Conservation (phyloP, 2,329 filamentous ascomycete species). For the Aschersonia sp. region DNA sequence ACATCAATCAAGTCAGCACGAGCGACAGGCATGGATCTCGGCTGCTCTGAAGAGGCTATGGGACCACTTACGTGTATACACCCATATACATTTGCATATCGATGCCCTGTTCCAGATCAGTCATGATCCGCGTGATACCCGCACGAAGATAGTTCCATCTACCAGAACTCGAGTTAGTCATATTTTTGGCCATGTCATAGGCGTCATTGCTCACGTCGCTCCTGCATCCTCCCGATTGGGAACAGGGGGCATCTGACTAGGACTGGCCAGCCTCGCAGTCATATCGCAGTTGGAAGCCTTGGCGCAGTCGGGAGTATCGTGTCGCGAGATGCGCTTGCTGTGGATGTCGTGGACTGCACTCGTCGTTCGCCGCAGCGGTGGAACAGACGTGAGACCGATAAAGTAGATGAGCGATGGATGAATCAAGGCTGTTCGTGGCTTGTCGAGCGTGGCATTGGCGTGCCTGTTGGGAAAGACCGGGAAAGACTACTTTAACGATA, state of each 20-base stretch:
- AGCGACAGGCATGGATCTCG: not conserved
- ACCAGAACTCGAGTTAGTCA: slow-evolving; percentile 12
- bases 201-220: slow-evolving; percentile 25
- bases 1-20: slow-evolving; percentile 18
- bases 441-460: no score
- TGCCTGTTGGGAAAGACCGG: no score
- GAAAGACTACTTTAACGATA: no score
- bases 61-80: slow-evolving; percentile 62
- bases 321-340: no score
- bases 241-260: slow-evolving; percentile 37
- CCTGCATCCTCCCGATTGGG: slow-evolving; percentile 48
- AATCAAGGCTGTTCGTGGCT: no score
- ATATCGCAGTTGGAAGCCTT: slow-evolving; percentile 7
- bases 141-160: slow-evolving; percentile 85
- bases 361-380: no score
- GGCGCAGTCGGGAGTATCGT: no score
- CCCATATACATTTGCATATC: slow-evolving; percentile 97
- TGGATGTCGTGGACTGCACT: no score
- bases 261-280: slow-evolving; percentile 19
- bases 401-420: no score
- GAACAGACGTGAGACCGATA: no score
- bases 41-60: not conserved
- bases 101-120: slow-evolving; percentile 78
- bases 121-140: slow-evolving; percentile 89
- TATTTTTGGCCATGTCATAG: not conserved